Conservation (phyloP, 805 yeast genomes). For the Starmerella stellata region DNA sequence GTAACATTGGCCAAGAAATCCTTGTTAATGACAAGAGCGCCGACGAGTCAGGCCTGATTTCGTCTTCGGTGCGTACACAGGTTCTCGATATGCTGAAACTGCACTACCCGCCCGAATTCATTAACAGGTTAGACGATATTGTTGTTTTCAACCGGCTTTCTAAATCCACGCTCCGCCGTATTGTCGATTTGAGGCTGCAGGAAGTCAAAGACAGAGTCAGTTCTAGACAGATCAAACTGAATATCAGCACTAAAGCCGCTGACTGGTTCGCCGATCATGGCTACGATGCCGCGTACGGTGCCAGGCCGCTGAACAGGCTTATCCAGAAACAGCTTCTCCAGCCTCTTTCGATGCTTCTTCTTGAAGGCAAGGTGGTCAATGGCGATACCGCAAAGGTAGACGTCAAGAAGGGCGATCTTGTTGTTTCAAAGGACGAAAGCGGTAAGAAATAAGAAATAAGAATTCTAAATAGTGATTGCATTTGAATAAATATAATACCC, state of each 20-base stretch:
- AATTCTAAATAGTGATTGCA: no score
- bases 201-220: slow-evolving; percentile 66
- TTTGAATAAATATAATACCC: no score
- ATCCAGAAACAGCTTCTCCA: slow-evolving; percentile 70
- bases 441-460: no score
- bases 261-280: slow-evolving; percentile 69
- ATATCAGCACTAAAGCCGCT: slow-evolving; percentile 45
- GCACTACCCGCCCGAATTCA: slow-evolving; percentile 82
- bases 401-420: slow-evolving; percentile 29
- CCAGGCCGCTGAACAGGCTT: slow-evolving; percentile 83
- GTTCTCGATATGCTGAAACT: slow-evolving; percentile 53
- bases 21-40: slow-evolving; percentile 41
- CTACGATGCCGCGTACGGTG: slow-evolving; percentile 84
- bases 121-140: slow-evolving; percentile 88
- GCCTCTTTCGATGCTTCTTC: slow-evolving; percentile 65
- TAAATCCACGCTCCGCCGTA: slow-evolving; percentile 50
- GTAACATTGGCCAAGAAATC: slow-evolving; percentile 87
- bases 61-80: slow-evolving; percentile 33
- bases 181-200: slow-evolving; percentile 65
- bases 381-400: slow-evolving; percentile 38
- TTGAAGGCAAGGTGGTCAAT: slow-evolving; percentile 56
- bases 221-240: slow-evolving; percentile 54
- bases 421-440: no score
- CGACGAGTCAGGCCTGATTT: slow-evolving; percentile 39
- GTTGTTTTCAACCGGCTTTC: slow-evolving; percentile 82